These are phyloP conservation scores for Xylaria sp. DNA, from an alignment of 2,329 filamentous ascomycete species.

Conservation along the genomic window DNA sequence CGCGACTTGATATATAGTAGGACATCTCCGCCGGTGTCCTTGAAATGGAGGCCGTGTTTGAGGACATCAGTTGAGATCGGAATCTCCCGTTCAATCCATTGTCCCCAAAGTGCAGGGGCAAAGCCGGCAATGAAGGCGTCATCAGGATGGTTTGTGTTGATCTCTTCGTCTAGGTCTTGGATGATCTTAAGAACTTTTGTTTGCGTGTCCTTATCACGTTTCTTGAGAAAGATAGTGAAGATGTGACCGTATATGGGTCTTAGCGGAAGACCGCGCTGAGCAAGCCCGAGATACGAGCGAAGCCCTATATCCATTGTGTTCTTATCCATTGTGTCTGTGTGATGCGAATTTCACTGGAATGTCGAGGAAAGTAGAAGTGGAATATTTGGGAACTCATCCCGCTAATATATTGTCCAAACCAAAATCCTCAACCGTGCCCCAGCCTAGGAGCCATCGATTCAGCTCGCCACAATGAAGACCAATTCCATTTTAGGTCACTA, in stretches of 20 bases:
- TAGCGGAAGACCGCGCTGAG: slow-evolving; percentile 34
- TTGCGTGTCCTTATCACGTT: slow-evolving; percentile 12
- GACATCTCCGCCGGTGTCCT: slow-evolving; percentile 31
- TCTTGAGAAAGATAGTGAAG: slow-evolving; percentile 31
- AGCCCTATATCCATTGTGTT: slow-evolving; percentile 26
- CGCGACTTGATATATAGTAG: slow-evolving; percentile 31
- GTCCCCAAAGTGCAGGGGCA: slow-evolving; percentile 26
- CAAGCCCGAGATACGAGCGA: slow-evolving; percentile 10
- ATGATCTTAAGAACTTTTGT: slow-evolving; percentile 20
- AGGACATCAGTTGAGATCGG: slow-evolving; percentile 27
- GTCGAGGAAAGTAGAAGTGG: neutral
- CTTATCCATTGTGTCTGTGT: slow-evolving; percentile 7
- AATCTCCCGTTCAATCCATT: slow-evolving; percentile 23
- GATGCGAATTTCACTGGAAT: neutral
- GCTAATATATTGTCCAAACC: slow-evolving; percentile 12
- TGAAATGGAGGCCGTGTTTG: slow-evolving; percentile 26
- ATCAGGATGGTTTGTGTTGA: slow-evolving; percentile 12
- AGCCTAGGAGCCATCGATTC: neutral
- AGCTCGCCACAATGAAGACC: slow-evolving; percentile 16
- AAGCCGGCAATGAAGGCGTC: slow-evolving; percentile 32
- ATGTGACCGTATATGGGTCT: slow-evolving; percentile 31
- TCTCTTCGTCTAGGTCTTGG: slow-evolving; percentile 26
- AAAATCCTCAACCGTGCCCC: neutral
- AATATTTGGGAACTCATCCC: neutral
- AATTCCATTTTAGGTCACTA: neutral